These are phyloP conservation scores for Phlebiopsis flavidoalba DNA, from an alignment of 768 basidiomycete species.

Conservation along the genomic window DNA sequence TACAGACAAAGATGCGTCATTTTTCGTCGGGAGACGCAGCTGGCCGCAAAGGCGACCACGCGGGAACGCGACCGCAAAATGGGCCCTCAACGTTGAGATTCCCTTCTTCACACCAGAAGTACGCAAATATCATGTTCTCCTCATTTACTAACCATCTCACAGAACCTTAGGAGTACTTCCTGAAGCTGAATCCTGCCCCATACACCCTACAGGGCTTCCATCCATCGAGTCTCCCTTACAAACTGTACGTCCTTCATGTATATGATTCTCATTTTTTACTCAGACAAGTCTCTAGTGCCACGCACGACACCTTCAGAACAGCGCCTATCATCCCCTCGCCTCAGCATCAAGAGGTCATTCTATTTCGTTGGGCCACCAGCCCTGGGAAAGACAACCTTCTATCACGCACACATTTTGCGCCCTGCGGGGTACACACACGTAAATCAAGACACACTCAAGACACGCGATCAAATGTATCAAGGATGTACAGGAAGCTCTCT, in stretches of 20 bases:
- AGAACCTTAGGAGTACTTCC: slow-evolving; percentile 68
- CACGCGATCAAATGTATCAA: slow-evolving; percentile 73
- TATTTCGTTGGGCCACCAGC: slow-evolving; percentile 62
- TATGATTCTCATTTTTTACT: background rate
- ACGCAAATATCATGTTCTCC: slow-evolving; percentile 7
- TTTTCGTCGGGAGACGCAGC: slow-evolving; percentile 92
- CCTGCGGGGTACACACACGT: slow-evolving; percentile 71
- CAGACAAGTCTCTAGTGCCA: slow-evolving; percentile 30
- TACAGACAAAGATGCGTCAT: slow-evolving; percentile 62
- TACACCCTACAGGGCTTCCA: slow-evolving; percentile 65
- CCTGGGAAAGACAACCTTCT: slow-evolving; percentile 83
- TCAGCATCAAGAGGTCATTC: slow-evolving; percentile 39
- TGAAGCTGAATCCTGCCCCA: slow-evolving; percentile 39
- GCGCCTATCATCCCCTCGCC: slow-evolving; percentile 38
- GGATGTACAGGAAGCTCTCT: slow-evolving; percentile 51
- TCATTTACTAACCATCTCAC: background rate
- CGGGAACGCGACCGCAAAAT: slow-evolving; percentile 82
- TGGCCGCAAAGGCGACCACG: slow-evolving; percentile 72
- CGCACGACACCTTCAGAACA: slow-evolving; percentile 44
- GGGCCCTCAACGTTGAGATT: slow-evolving; percentile 72
- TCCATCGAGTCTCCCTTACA: slow-evolving; percentile 40
- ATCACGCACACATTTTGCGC: slow-evolving; percentile 54
- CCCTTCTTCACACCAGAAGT: slow-evolving; percentile 86
- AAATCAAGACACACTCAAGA: slow-evolving; percentile 80
- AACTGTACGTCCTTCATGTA: slow-evolving; percentile 14